Base-by-base conservation (phyloP, 2,329 filamentous ascomycete species). In the Penicillium paneum region DNA sequence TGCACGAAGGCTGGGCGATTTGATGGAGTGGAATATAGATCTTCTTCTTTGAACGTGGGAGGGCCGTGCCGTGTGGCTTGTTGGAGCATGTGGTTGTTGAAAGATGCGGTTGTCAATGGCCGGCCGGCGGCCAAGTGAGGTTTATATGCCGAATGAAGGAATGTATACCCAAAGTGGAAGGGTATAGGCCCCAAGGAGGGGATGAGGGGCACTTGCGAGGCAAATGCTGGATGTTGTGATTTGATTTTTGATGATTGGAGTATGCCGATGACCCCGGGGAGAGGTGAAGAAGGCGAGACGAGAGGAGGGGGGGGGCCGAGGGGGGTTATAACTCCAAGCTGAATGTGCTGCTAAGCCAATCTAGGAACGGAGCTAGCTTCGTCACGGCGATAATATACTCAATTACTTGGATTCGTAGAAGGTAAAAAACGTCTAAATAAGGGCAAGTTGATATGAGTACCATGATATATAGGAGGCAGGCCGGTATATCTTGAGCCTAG, bases 1-100 rank as follows among this genome's bases (percentile, higher is more conserved):
- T 56, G 54, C 24, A 39, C 36, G 55, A 36, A 36, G 32, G n/a
- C 32, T 57, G 50, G 49, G 28, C 29, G 34, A 51, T 34, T 15
- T 5, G 19, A 31, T 31, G 26, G 19, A 49, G 13, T 42, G 26
- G 45, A 24, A 24, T 24, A 24, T 24, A 24, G 21, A 24, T 24
- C 21, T 24, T 24, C 21, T 24, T 24, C 21, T 24, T 24, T 24
- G 21, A 24, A 24, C 21, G 21, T 24, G 21, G 21, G 21, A 24
- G 21, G 21, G 21, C 21, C 21, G 21, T 4, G 21, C 21, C 21
- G 21, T 24, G 21, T 24, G 21, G 21, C 21, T 24, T 3, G 21
- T 24, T 24, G 21, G 21, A 24, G 21, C 3, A 24, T 24, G 21
- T 24, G 21, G 21, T 24, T 24, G 3, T 24, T n/a, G n/a, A n/a